Evolutionary conservation across 148 eudicot genomes (phyloP), one percentile per base, ranked within the genome.

Genomic region (Hydrangea macrophylla): DNA sequence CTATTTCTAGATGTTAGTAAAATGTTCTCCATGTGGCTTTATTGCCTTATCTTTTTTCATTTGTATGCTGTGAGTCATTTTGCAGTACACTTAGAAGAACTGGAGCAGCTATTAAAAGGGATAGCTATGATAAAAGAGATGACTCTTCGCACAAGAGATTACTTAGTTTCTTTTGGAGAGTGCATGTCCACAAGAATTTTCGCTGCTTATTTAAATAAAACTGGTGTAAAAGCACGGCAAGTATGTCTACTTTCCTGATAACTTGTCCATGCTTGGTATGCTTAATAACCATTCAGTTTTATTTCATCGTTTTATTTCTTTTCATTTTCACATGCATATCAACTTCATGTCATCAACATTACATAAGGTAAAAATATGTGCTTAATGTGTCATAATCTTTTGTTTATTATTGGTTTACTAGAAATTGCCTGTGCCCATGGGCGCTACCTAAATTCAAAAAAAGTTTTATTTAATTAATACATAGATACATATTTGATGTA

Each of bases 141-240:
- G 39, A 85, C 88, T 27, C 76, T 33, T 1, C 83, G 88, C 7
- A 82, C 84, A n/a, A 82, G 24, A 62, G 88, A 82, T 57, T 85
- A 82, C 71, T 70, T 85, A 70, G 88, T 85, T 70, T 85, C 88
- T 22, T 85, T 85, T 77, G 88, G 88, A 27, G 88, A 85, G 74
- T 85, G 86, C 75, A 74, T 85, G 86, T 85, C 88, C 55, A 85
- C 88, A 8, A 62, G 86, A 60, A 76, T 85, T 54, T 79, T 82
- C 45, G 78, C 86, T 3, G 86, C 88, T 9, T 85, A 71, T 58
- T 33, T 85, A 76, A 82, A 82, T 73, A 77, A 80, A 56, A 69
- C 73, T 58, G 88, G 88, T 22, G 71, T 69, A 51, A 82, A 74
- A 64, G 88, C 88, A 31, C 76, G 80, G 45, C 88, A 85, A 79